These are phyloP conservation scores for Licmophora abbreviata DNA, from an alignment of 108 stramenopile genomes.

Conservation along the genomic window DNA sequence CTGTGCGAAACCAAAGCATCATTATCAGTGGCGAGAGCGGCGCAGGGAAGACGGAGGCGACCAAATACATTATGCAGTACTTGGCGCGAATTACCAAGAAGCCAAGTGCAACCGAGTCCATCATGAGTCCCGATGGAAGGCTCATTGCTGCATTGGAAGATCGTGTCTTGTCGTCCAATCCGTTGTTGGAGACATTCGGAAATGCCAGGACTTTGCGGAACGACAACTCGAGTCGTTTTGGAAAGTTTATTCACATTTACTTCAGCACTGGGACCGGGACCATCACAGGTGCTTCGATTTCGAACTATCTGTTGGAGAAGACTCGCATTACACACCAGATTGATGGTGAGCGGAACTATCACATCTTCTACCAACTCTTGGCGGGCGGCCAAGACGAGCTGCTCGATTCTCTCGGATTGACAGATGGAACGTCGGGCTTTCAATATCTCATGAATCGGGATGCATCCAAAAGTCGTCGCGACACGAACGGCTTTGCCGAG, in stretches of 20 bases:
- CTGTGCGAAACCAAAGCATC: conserved; percentile 64
- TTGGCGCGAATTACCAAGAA: conserved; percentile 75
- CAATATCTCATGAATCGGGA: conserved; percentile 51
- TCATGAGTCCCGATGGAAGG: conserved; percentile 22
- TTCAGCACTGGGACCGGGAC: conserved; percentile 58
- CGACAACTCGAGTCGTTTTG: conserved; percentile 90
- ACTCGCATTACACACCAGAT: conserved; percentile 85
- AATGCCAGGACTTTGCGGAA: conserved; percentile 86
- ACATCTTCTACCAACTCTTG: conserved; percentile 96
- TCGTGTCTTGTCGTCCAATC: conserved; percentile 83
- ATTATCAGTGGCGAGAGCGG: conserved; percentile 89
- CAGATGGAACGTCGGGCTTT: conserved; percentile 42
- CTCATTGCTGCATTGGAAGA: conserved; percentile 74
- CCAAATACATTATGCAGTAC: conserved; percentile 95
- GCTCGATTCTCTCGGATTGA: conserved; percentile 45
- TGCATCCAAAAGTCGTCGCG: conserved; percentile 23
- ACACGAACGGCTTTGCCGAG: conserved; percentile 8
- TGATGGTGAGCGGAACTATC: conserved; percentile 95
- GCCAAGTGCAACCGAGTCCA: background rate
- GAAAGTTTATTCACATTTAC: conserved; percentile 89
- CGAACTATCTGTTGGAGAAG: conserved; percentile 91
- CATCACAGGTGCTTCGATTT: conserved; percentile 75
- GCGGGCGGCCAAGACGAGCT: conserved; percentile 44
- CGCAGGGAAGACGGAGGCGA: conserved; percentile 93
- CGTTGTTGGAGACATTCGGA: conserved; percentile 87